Base-by-base conservation (phyloP, 306 rosid genomes). In the Cucumis melo region DNA sequence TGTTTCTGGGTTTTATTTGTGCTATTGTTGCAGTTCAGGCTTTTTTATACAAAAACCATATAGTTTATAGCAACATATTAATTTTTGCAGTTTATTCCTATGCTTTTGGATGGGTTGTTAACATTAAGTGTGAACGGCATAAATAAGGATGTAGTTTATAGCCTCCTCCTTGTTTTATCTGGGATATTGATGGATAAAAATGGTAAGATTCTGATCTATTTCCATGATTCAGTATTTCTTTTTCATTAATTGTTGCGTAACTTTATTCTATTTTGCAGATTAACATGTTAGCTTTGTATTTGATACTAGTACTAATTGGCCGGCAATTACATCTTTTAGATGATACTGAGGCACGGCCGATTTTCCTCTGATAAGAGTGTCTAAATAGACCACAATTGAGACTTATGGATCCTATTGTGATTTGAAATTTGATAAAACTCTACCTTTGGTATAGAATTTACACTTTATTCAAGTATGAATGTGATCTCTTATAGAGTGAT, bases 81-180 rank as follows among this genome's bases (percentile, higher is more conserved):
- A 61, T 73, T 85, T 62, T 86, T 84, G 95, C 98, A 94, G 98
- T 84, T 94, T 75, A 81, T 91, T 78, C 92, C 91, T 71, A 38
- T 94, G 83, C 83, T 94, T 24, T 78, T 90, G 85, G 96, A 89
- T 80, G 91, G 89, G 80, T 78, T 94, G 83, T 85, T 87, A 71
- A 71, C 83, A 58, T 82, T 94, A 79, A 82, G 86, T 62, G 89
- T 79, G 86, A 90, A 87, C 85, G 70, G 76, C 78, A 80, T 78
- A 81, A 93, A 94, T 80, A 87, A 84, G 85, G 89, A 94, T 77
- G 74, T 83, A 61, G 82, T 94, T 78, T 90, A 90, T 80, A 81
- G 85, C 77, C 91, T 94, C 72, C 85, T 94, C 84, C 91, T 94
- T 77, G 90, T 94, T 75, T 84, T 94, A 73, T 91, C 98, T 77